Percentiles rank a stretch among this genome's conserved stretches.
These are phyloP conservation scores for Cadophora sp. DNA, from an alignment of 2,329 filamentous ascomycete genomes.

Conservation along the genomic window DNA sequence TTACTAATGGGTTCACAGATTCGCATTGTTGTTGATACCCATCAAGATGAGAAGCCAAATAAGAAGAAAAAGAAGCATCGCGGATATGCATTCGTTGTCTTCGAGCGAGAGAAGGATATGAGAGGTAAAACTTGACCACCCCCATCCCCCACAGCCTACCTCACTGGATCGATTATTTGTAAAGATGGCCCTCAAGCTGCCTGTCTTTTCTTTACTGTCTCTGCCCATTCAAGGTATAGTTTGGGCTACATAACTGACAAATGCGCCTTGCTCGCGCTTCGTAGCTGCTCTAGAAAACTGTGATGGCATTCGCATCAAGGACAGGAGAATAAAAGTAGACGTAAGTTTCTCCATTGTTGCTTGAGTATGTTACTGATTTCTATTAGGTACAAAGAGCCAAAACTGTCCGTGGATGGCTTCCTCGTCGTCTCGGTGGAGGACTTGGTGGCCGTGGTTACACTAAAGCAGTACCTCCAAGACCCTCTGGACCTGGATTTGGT, in stretches of 20 bases:
- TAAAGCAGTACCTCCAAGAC: constrained; percentile 76
- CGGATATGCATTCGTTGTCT: constrained; percentile 97
- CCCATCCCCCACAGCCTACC: constrained; percentile 45
- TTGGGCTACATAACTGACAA: constrained; percentile 75
- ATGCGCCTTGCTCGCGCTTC: constrained; percentile 63
- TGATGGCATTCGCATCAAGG: constrained; percentile 92
- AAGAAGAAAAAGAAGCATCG: constrained; percentile 83
- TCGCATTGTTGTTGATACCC: constrained; percentile 82
- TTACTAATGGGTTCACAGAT: constrained; percentile 62
- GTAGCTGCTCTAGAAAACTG: constrained; percentile 86
- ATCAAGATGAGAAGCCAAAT: constrained; percentile 70
- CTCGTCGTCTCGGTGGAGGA: constrained; percentile 88
- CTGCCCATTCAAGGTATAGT: constrained; percentile 50
- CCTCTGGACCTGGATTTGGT: constrained; percentile 66
- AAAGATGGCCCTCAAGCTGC: constrained; percentile 51
- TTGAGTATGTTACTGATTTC: background rate
- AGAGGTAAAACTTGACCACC: constrained; percentile 78
- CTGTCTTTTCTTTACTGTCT: constrained; percentile 46
- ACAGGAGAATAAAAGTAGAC: constrained; percentile 90
- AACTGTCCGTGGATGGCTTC: constrained; percentile 93
- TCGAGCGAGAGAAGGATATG: constrained; percentile 97
- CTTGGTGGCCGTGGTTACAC: constrained; percentile 94
- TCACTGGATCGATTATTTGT: constrained; percentile 45
- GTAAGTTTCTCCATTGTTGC: constrained; percentile 44
- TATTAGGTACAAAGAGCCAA: constrained; percentile 79